Evolutionary conservation across 2,329 filamentous ascomycete species (phyloP).

Genomic region (Penicillium sp.): DNA sequence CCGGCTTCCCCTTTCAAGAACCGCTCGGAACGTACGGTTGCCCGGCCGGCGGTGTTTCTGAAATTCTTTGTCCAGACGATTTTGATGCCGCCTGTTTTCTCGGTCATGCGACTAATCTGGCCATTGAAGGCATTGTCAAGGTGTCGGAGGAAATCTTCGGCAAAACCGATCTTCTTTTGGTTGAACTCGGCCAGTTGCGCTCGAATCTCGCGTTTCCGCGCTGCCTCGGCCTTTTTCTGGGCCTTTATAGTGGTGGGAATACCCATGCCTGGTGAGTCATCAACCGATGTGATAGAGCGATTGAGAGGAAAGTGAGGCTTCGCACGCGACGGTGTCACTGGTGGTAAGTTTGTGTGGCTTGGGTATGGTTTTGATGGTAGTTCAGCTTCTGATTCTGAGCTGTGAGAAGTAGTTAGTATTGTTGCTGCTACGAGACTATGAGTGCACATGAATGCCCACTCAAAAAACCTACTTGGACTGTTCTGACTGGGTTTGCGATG

Average conservation of each 20-base stretch:
- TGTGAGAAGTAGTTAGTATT: neutral
- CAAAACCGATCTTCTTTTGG: conserved; percentile 51
- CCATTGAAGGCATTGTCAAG: conserved; percentile 55
- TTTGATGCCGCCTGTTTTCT: conserved; percentile 55
- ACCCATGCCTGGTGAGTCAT: conserved; percentile 10
- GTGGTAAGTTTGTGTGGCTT: neutral
- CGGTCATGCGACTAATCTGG: conserved; percentile 48
- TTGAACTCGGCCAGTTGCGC: conserved; percentile 47
- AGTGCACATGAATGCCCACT: neutral
- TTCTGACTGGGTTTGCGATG: conserved; percentile 17
- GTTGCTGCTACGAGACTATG: neutral
- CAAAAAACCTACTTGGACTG: conserved; percentile 19
- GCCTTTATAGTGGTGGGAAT: conserved; percentile 38
- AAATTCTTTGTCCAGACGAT: conserved; percentile 63
- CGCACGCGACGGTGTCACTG: neutral
- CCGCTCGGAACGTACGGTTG: conserved; percentile 48
- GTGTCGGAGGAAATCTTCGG: conserved; percentile 53
- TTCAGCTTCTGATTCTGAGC: neutral
- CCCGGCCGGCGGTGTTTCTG: conserved; percentile 62
- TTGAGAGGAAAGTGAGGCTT: neutral
- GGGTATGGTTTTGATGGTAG: neutral
- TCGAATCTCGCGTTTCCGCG: conserved; percentile 34
- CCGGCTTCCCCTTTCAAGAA: conserved; percentile 1
- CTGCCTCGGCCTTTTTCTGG: conserved; percentile 38
- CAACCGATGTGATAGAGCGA: neutral